phyloP scores from a whole-genome alignment of 1,284 basidiomycete species.

The Cryptococcus sp. region DNA sequence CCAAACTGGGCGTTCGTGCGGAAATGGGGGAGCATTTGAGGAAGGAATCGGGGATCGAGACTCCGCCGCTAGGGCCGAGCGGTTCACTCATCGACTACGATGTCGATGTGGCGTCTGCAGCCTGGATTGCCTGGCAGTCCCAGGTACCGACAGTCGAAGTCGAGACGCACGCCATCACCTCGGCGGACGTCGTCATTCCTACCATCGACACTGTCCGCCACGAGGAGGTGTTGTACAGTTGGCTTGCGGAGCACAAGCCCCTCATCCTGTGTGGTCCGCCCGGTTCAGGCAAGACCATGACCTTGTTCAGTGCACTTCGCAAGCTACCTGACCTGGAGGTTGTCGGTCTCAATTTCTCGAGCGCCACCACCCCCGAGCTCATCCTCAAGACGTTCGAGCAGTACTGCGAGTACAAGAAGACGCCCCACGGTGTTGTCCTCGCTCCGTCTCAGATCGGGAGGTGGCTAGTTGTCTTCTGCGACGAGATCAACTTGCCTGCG shows the following conservation, averaged over 20 bases:
- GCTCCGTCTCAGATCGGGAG: conserved; percentile 92
- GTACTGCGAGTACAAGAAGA: conserved; percentile 98
- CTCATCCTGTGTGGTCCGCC: conserved; percentile 98
- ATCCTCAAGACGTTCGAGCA: conserved; percentile 99
- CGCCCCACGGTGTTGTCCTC: conserved; percentile 91
- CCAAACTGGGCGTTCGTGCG: conserved; percentile 81
- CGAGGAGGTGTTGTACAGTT: conserved; percentile 97
- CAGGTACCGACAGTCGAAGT: conserved; percentile 94
- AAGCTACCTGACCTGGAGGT: conserved; percentile 99
- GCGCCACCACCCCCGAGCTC: conserved; percentile 94
- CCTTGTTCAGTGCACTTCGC: conserved; percentile 95
- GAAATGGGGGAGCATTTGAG: conserved; percentile 87
- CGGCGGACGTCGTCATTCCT: conserved; percentile 94
- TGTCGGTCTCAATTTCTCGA: conserved; percentile 98
- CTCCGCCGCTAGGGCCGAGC: conserved; percentile 71
- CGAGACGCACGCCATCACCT: conserved; percentile 91
- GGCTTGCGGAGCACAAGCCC: conserved; percentile 98
- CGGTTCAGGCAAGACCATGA: conserved; percentile 99
- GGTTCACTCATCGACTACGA: conserved; percentile 93
- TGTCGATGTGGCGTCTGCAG: conserved; percentile 77
- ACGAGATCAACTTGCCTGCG: conserved; percentile 98
- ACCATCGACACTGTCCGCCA: conserved; percentile 98
- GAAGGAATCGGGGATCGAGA: conserved; percentile 81
- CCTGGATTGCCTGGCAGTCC: conserved; percentile 90
- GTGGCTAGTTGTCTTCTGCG: conserved; percentile 99